phyloP scores from a whole-genome alignment of 73 alveolate genomes.

The Urostyla sp. region DNA sequence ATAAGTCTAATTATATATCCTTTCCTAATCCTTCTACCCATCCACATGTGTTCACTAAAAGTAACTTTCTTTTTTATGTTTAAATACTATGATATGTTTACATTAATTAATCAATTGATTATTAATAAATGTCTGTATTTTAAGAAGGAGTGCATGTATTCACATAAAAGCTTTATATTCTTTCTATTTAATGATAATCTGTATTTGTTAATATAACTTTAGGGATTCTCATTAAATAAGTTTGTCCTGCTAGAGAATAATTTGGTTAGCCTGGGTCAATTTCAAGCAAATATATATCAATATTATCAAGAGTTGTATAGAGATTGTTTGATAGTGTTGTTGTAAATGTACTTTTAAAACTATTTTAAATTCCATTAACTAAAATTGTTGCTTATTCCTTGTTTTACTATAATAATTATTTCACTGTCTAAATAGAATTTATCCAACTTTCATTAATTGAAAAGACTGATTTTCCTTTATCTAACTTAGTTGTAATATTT shows the following conservation, averaged over 20 bases:
- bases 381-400: neutral
- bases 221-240: neutral
- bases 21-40: constrained; percentile 59
- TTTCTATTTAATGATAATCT: neutral
- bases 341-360: constrained; percentile 31
- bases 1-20: constrained; percentile 10
- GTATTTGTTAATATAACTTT: constrained; percentile 15
- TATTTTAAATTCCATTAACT: constrained; percentile 22
- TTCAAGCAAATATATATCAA: neutral
- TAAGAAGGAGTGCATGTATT: constrained; percentile 29
- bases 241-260: constrained; percentile 26
- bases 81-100: neutral
- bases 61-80: neutral
- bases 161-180: constrained; percentile 8
- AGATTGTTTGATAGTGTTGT: neutral
- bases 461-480: constrained; percentile 9
- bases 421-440: neutral
- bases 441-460: constrained; percentile 11
- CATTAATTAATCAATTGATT: neutral
- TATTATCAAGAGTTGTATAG: neutral
- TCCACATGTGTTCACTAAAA: constrained; percentile 32
- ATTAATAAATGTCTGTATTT: neutral
- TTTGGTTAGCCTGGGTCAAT: constrained; percentile 44
- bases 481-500: constrained; percentile 5
- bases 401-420: neutral